Percentiles rank a stretch among this genome's conserved stretches.
phyloP scores from a whole-genome alignment of 768 basidiomycete species.

The Psilocybe cubensis region DNA sequence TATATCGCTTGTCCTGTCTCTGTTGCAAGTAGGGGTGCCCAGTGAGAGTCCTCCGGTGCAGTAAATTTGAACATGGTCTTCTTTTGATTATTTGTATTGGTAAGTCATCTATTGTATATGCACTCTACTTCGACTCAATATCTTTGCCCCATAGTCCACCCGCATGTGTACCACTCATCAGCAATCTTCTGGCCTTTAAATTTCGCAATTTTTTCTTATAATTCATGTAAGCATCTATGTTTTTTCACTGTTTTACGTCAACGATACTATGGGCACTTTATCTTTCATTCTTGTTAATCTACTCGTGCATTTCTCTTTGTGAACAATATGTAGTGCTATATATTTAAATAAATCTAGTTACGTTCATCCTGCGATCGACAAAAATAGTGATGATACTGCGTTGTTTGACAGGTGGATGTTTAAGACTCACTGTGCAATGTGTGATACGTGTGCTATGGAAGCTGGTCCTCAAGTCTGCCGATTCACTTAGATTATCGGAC shows the following conservation, averaged over 20 bases:
- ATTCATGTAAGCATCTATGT: constrained; percentile 22
- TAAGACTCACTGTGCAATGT: not conserved
- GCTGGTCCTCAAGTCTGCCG: not conserved
- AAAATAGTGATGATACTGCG: not conserved
- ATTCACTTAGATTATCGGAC: not conserved
- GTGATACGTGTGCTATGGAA: not conserved
- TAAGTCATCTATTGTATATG: not conserved
- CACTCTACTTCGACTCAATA: constrained; percentile 5
- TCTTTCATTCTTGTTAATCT: constrained; percentile 6
- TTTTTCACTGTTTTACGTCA: constrained; percentile 1
- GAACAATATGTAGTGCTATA: constrained; percentile 14
- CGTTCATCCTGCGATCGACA: not conserved
- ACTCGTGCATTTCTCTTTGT: constrained; percentile 9
- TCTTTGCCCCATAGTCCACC: not conserved
- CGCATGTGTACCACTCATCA: constrained; percentile 14
- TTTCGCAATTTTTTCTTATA: constrained; percentile 23
- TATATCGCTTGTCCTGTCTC: constrained; percentile 73
- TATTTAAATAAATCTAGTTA: not conserved
- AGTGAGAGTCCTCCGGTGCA: constrained; percentile 26
- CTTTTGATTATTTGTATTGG: constrained; percentile 11
- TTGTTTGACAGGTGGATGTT: too few relatives aligned
- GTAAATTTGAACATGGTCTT: not conserved
- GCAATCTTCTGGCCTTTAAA: constrained; percentile 5
- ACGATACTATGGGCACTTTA: constrained; percentile 3
- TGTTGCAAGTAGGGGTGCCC: constrained; percentile 56